These are phyloP conservation scores for Saccharomycopsis vini DNA, from an alignment of 805 yeast species.

Conservation along the genomic window DNA sequence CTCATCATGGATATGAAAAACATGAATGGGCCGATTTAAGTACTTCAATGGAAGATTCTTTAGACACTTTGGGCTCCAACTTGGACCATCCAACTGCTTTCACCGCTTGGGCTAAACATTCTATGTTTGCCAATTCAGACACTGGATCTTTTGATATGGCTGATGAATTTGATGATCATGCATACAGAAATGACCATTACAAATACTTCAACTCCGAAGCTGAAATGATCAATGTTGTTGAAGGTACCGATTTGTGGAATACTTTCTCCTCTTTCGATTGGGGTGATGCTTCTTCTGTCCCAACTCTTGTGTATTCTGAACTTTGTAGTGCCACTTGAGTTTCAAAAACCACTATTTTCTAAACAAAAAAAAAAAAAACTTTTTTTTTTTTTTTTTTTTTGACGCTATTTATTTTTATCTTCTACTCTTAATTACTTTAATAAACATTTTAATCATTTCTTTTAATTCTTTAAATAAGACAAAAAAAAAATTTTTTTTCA, in stretches of 20 bases:
- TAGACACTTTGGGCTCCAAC: background rate
- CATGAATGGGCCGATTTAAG: slow-evolving; percentile 3
- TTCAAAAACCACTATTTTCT: no score
- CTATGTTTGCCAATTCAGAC: slow-evolving; percentile 1
- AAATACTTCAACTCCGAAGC: slow-evolving; percentile 2
- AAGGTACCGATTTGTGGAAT: slow-evolving; percentile 1
- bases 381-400: no score
- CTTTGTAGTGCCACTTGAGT: slow-evolving; percentile 2
- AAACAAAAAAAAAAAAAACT: no score
- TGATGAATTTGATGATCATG: slow-evolving; percentile 4
- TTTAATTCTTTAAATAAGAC: no score
- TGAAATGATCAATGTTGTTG: slow-evolving; percentile 1
- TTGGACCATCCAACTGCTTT: slow-evolving; percentile 7
- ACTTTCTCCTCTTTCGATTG: background rate
- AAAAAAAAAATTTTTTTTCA: no score
- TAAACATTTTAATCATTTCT: no score
- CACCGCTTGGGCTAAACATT: slow-evolving; percentile 10
- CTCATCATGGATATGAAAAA: slow-evolving; percentile 3
- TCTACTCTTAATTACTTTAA: no score
- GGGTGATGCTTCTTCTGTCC: slow-evolving; percentile 4
- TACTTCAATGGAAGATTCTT: slow-evolving; percentile 1
- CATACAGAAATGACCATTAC: slow-evolving; percentile 10
- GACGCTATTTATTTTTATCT: no score
- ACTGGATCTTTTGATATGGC: background rate
- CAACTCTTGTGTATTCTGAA: background rate